These are phyloP conservation scores for Elsinoe necatrix DNA, from an alignment of 2,329 filamentous ascomycete genomes.

Conservation along the genomic window DNA sequence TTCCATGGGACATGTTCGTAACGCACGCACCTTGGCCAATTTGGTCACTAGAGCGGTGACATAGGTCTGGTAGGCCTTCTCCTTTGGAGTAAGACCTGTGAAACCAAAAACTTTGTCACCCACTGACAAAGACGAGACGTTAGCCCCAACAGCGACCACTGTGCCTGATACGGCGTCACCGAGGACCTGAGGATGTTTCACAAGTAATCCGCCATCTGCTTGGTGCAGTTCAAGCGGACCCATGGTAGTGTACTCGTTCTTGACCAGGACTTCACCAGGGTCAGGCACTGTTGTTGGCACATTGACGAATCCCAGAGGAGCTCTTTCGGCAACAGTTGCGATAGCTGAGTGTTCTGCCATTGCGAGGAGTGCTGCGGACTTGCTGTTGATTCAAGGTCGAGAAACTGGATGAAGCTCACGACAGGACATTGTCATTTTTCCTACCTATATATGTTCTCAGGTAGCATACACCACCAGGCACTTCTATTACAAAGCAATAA, in stretches of 20 bases:
- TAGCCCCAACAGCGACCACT: slow-evolving; percentile 44
- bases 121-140: slow-evolving; percentile 37
- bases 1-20: slow-evolving; percentile 17
- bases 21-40: slow-evolving; percentile 33
- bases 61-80: slow-evolving; percentile 50
- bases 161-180: slow-evolving; percentile 47
- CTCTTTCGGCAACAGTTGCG: slow-evolving; percentile 33
- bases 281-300: slow-evolving; percentile 30
- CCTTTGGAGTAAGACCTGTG: slow-evolving; percentile 38
- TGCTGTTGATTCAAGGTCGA: background rate
- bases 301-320: slow-evolving; percentile 29
- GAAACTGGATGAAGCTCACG: no score
- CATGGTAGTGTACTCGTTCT: slow-evolving; percentile 51
- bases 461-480: background rate
- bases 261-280: slow-evolving; percentile 45
- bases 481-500: background rate
- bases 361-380: background rate
- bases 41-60: slow-evolving; percentile 45
- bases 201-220: slow-evolving; percentile 50
- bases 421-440: background rate
- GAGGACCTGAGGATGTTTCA: slow-evolving; percentile 43
- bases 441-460: background rate
- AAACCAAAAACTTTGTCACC: slow-evolving; percentile 53
- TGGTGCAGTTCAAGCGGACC: slow-evolving; percentile 55
- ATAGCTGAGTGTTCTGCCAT: slow-evolving; percentile 30